These are phyloP conservation scores for Phanerochaete sordida DNA, from an alignment of 768 basidiomycete species.

Conservation along the genomic window DNA sequence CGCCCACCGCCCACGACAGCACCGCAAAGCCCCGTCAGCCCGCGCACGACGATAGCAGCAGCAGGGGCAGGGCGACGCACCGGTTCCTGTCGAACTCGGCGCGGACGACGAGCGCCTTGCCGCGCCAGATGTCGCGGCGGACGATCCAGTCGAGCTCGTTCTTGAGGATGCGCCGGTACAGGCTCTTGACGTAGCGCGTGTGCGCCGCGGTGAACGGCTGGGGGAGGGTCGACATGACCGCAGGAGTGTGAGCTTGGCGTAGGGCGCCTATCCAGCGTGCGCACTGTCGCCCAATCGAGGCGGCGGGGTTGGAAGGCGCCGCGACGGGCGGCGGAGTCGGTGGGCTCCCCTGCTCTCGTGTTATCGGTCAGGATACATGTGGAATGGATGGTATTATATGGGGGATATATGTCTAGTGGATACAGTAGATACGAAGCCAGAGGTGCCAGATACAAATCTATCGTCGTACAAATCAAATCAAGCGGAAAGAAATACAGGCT, in stretches of 20 bases:
- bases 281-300: background rate
- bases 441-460: background rate
- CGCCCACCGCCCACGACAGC: background rate
- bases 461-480: background rate
- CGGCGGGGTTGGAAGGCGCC: background rate
- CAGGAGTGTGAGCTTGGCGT: constrained; percentile 2
- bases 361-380: too few relatives aligned
- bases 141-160: constrained; percentile 91
- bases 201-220: constrained; percentile 71
- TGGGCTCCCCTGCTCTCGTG: too few relatives aligned
- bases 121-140: constrained; percentile 82
- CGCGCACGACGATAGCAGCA: too few relatives aligned
- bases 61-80: constrained; percentile 48
- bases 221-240: constrained; percentile 43
- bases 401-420: background rate
- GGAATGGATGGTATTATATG: too few relatives aligned
- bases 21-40: too few relatives aligned
- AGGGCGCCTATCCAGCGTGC: background rate
- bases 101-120: constrained; percentile 78
- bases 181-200: constrained; percentile 83
- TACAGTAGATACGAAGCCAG: background rate
- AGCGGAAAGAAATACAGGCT: background rate
- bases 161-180: constrained; percentile 84
- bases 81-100: constrained; percentile 93
- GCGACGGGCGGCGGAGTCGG: too few relatives aligned